Percentiles rank a stretch among this genome's conserved stretches.
Conservation (phyloP, 768 basidiomycete species). For the Paxillus rubicundulus region DNA sequence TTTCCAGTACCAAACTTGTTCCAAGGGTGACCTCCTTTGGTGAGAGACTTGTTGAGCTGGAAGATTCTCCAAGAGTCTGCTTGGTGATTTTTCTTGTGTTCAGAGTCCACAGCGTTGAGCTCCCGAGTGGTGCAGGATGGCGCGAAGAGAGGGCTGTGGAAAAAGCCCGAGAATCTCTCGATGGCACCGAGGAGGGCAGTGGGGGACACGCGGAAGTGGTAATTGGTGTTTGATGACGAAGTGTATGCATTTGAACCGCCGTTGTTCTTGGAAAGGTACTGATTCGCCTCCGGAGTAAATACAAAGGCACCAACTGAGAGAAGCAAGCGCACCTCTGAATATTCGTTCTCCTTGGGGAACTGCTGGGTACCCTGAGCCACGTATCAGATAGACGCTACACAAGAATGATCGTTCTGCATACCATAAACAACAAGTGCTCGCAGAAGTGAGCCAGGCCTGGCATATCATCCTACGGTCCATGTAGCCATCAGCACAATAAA, state of each 20-base stretch:
- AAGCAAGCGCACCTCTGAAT: conserved; percentile 61
- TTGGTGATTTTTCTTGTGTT: conserved; percentile 96
- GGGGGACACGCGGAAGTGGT: conserved; percentile 71
- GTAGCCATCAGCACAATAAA: not conserved
- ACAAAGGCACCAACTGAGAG: not conserved
- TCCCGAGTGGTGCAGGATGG: conserved; percentile 86
- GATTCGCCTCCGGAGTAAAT: not conserved
- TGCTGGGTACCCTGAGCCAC: conserved; percentile 66
- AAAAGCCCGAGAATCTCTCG: conserved; percentile 80
- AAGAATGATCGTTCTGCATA: conserved; percentile 33
- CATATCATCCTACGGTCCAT: conserved; percentile 64
- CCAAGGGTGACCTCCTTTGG: conserved; percentile 78
- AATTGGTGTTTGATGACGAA: conserved; percentile 87
- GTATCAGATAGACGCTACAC: not conserved
- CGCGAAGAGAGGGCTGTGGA: conserved; percentile 88
- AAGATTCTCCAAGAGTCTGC: conserved; percentile 90
- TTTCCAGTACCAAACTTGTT: conserved; percentile 91
- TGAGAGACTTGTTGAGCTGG: conserved; percentile 88
- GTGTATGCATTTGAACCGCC: conserved; percentile 94
- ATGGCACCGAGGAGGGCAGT: conserved; percentile 65
- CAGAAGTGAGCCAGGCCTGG: conserved; percentile 94
- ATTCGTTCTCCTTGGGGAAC: conserved; percentile 93
- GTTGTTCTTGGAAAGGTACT: conserved; percentile 81
- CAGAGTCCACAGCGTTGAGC: conserved; percentile 93
- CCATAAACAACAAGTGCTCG: conserved; percentile 96